Evolutionary conservation across 208 protist genomes (phyloP).

Genomic region (Trypanosoma brucei): DNA sequence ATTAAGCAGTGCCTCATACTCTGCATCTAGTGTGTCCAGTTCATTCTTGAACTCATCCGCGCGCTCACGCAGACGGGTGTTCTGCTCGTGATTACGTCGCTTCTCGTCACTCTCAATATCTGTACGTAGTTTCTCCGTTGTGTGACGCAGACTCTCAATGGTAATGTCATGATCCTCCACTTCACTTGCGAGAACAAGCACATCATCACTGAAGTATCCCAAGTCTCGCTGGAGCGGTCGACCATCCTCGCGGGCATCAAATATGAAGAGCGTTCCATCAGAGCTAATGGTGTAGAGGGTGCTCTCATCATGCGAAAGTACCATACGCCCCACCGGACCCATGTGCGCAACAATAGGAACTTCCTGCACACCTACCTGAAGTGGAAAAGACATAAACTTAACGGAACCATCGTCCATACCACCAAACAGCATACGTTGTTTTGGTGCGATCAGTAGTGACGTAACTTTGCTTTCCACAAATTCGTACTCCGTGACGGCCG

Average conservation of each 20-base stretch:
- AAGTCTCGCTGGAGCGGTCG: constrained; percentile 27
- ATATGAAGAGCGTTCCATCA: constrained; percentile 90
- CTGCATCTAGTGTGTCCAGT: constrained; percentile 49
- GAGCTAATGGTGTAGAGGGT: constrained; percentile 86
- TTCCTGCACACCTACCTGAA: constrained; percentile 72
- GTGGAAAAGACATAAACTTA: constrained; percentile 88
- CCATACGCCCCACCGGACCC: constrained; percentile 70
- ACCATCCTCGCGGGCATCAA: constrained; percentile 83
- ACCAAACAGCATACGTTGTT: constrained; percentile 88
- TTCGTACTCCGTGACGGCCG: constrained; percentile 62
- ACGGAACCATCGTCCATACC: constrained; percentile 89
- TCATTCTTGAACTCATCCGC: constrained; percentile 86
- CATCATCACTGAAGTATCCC: constrained; percentile 46
- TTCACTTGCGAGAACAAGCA: constrained; percentile 92
- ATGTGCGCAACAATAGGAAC: constrained; percentile 64
- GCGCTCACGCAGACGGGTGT: constrained; percentile 88
- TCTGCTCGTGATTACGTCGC: constrained; percentile 89
- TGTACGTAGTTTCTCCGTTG: constrained; percentile 87
- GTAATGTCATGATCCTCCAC: constrained; percentile 88
- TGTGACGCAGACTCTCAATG: constrained; percentile 80
- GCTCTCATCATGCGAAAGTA: constrained; percentile 88
- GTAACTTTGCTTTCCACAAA: constrained; percentile 66
- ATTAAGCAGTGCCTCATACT: constrained; percentile 76
- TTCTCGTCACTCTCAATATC: constrained; percentile 94
- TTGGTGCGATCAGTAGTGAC: constrained; percentile 69